Evolutionary conservation across 2,329 filamentous ascomycete species (phyloP).

Genomic region (Aspergillus japonicus): DNA sequence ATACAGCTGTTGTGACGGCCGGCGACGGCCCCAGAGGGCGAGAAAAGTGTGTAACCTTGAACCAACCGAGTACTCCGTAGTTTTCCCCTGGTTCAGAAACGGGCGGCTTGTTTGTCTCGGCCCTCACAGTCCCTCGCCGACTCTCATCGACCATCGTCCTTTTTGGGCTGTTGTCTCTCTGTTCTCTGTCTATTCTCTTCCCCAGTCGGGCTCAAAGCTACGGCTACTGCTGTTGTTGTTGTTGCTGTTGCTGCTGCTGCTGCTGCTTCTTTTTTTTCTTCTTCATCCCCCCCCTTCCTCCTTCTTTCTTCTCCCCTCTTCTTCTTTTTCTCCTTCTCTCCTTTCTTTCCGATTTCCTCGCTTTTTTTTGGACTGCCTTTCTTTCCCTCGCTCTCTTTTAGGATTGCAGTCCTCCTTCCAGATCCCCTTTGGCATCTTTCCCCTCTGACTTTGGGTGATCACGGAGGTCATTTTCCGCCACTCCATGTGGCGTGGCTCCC

Average conservation of each 20-base stretch:
- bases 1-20: conserved; percentile 16
- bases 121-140: conserved; percentile 21
- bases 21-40: conserved; percentile 13
- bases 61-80: conserved; percentile 7
- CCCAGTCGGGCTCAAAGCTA: not conserved
- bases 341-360: conserved; percentile 13
- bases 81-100: conserved; percentile 16
- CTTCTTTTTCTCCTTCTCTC: conserved; percentile 16
- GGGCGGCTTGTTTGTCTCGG: conserved; percentile 21
- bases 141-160: not conserved
- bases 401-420: not conserved
- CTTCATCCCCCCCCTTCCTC: conserved; percentile 15
- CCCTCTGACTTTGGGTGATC: not conserved
- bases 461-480: conserved; percentile 10
- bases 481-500: conserved; percentile 17
- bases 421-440: not conserved
- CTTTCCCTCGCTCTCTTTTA: conserved; percentile 8
- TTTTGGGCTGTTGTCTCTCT: conserved; percentile 13
- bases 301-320: conserved; percentile 8
- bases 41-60: conserved; percentile 11
- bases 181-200: not conserved
- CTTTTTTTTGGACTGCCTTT: conserved; percentile 10
- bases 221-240: not conserved
- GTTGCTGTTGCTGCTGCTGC: not conserved
- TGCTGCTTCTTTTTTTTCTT: conserved; percentile 9